Evolutionary conservation across 2,329 filamentous ascomycete genomes (phyloP).

Genomic region (Lecanicillium sp.): DNA sequence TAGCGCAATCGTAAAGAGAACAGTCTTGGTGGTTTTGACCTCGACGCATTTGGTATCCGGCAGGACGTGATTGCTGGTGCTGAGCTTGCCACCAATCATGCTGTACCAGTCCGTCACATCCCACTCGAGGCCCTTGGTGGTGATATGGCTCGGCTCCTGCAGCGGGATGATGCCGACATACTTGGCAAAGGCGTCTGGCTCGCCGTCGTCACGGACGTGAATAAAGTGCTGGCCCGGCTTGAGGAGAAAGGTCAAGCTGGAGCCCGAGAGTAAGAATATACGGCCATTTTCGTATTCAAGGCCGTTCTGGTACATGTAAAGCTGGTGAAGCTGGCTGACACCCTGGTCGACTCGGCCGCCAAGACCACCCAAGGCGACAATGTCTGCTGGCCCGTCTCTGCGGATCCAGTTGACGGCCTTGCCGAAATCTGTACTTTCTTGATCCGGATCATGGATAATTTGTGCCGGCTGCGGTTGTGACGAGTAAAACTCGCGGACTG

Average conservation of each 20-base stretch:
- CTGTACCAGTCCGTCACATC: slow-evolving; percentile 79
- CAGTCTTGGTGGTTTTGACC: slow-evolving; percentile 54
- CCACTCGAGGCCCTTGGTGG: slow-evolving; percentile 79
- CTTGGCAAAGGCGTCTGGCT: slow-evolving; percentile 55
- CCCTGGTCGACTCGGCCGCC: slow-evolving; percentile 91
- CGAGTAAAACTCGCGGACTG: slow-evolving; percentile 60
- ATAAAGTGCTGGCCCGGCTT: slow-evolving; percentile 61
- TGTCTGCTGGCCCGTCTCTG: slow-evolving; percentile 37
- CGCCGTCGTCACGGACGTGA: slow-evolving; percentile 46
- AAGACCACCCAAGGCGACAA: slow-evolving; percentile 78
- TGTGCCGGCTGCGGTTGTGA: slow-evolving; percentile 39
- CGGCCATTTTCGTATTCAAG: slow-evolving; percentile 42
- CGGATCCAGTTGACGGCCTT: slow-evolving; percentile 66
- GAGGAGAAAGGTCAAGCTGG: slow-evolving; percentile 78
- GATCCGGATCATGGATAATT: slow-evolving; percentile 66
- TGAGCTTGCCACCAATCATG: slow-evolving; percentile 63
- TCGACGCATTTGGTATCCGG: slow-evolving; percentile 51
- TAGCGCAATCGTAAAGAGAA: slow-evolving; percentile 70
- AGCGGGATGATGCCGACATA: slow-evolving; percentile 84
- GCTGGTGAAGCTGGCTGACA: slow-evolving; percentile 79
- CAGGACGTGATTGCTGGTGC: slow-evolving; percentile 72
- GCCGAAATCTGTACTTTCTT: slow-evolving; percentile 84
- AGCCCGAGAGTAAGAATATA: slow-evolving; percentile 73
- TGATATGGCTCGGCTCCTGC: slow-evolving; percentile 69
- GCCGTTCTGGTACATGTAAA: slow-evolving; percentile 56